A percentile compares a stretch with the other conserved stretches of the same genome.
These are phyloP conservation scores for Hypoxylon rubiginosum DNA, from an alignment of 2,329 filamentous ascomycete genomes.

Conservation along the genomic window DNA sequence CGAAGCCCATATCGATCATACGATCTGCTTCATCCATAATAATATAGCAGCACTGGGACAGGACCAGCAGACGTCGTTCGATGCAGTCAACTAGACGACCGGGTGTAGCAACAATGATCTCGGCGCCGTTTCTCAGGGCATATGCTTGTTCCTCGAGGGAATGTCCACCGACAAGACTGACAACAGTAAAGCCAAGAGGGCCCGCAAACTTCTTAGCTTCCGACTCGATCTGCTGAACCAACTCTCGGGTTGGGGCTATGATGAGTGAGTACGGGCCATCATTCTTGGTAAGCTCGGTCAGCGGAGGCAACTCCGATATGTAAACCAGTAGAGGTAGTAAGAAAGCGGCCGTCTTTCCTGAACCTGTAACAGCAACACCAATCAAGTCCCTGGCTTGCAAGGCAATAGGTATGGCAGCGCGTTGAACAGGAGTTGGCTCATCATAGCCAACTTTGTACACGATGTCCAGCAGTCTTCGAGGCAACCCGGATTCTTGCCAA, in stretches of 20 bases:
- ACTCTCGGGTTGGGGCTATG: conserved; percentile 93
- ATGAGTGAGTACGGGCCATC: conserved; percentile 98
- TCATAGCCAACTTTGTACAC: conserved; percentile 88
- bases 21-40: conserved; percentile 99
- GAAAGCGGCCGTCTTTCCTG: conserved; percentile 97
- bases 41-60: conserved; percentile 97
- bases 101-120: conserved; percentile 98
- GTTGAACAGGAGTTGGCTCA: conserved; percentile 91
- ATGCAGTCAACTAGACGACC: conserved; percentile 98
- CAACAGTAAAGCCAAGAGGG: conserved; percentile 92
- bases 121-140: conserved; percentile 89
- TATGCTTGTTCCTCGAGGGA: conserved; percentile 94
- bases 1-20: conserved; percentile 98
- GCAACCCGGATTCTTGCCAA: conserved; percentile 88
- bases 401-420: conserved; percentile 95
- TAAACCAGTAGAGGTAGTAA: conserved; percentile 92
- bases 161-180: conserved; percentile 98
- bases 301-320: conserved; percentile 88
- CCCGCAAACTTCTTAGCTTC: conserved; percentile 94
- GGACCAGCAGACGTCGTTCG: conserved; percentile 89
- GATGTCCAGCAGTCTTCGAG: conserved; percentile 82
- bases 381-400: conserved; percentile 95
- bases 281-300: conserved; percentile 88
- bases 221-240: conserved; percentile 96
- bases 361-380: conserved; percentile 97